Evolutionary conservation across 768 basidiomycete genomes (phyloP), one percentile per base, ranked within the genome.

Genomic region (Termitomyces sp.): DNA sequence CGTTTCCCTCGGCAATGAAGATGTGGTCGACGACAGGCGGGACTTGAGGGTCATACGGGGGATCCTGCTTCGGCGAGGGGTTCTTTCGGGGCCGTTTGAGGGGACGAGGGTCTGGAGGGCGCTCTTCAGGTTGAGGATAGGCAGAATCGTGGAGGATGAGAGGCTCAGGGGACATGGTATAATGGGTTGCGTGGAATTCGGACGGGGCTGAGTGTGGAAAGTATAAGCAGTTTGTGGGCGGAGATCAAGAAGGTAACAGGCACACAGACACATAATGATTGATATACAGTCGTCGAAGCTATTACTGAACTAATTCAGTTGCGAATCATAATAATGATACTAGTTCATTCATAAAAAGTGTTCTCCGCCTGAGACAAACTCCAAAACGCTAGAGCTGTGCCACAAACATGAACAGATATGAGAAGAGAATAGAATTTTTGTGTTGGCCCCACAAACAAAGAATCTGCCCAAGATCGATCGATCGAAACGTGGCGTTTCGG

Each of bases 1-100:
- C 65, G 54, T 78, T 67, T 21, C 76, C 75, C 60, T 81, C 79
- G 49, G 77, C 67, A 55, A 81, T 80, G 67, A 81, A 80, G 37
- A 80, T 77, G 60, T 79, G 78, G 69, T 78, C 77, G 35, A 78
- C 64, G 7, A 53, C 55, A 40, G 50, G 52, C 9, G 74, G 73
- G 5, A 67, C 68, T 35, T 67, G 62, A 1, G 49, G 43, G 41
- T 67, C 65, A 42, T 63, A 60, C 37, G 63, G 64, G 35, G 58
- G 59, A 33, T 65, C 66, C 35, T 68, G 68, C 55, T 74, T 70
- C 15, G 62, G 56, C 30, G 50, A 51, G 56, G 53, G 56, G 57
- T 52, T 63, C 65, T 78, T 79, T 45, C 81, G 70, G 56, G 76
- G 66, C 45, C 81, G 74, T 69, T 83, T 83, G 64, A 70, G 67